Percentiles rank a stretch among this genome's conserved stretches.
Evolutionary conservation across 257 asterid species (phyloP).

Genomic region (Thymus mandschuricus): DNA sequence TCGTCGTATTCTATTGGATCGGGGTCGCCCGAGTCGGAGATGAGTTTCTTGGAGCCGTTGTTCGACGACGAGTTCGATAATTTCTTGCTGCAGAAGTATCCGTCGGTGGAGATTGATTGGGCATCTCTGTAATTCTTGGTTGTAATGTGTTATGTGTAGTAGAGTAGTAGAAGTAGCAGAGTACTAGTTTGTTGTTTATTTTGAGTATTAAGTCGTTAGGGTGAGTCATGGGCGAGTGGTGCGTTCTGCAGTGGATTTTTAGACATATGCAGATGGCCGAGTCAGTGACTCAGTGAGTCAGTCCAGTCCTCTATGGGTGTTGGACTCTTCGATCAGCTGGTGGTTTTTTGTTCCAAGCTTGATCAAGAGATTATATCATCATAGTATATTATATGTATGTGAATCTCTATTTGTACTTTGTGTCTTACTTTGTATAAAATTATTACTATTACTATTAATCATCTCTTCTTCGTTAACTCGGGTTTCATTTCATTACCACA

Average conservation of each 20-base stretch:
- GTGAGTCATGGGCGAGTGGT: background rate
- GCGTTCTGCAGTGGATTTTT: slow-evolving; percentile 80
- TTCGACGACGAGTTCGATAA: slow-evolving; percentile 41
- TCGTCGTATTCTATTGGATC: slow-evolving; percentile 39
- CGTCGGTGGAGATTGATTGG: slow-evolving; percentile 97
- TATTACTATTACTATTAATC: background rate
- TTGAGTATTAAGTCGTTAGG: background rate
- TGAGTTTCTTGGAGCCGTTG: slow-evolving; percentile 47
- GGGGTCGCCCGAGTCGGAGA: slow-evolving; percentile 60
- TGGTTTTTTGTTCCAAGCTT: slow-evolving; percentile 66
- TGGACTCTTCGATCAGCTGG: slow-evolving; percentile 54
- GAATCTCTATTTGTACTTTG: slow-evolving; percentile 28
- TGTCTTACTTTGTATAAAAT: slow-evolving; percentile 14
- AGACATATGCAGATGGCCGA: slow-evolving; percentile 70
- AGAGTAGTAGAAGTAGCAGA: background rate
- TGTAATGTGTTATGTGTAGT: background rate
- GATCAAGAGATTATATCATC: slow-evolving; percentile 33
- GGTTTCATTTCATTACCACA: background rate
- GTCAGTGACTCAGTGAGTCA: background rate
- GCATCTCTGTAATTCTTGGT: slow-evolving; percentile 49
- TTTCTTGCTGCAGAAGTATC: slow-evolving; percentile 62
- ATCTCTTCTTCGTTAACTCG: too few relatives aligned
- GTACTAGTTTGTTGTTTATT: background rate
- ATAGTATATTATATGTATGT: background rate
- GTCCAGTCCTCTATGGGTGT: background rate